Conservation (phyloP, 352 stramenopile genomes). For the Globisporangium megalacanthum region DNA sequence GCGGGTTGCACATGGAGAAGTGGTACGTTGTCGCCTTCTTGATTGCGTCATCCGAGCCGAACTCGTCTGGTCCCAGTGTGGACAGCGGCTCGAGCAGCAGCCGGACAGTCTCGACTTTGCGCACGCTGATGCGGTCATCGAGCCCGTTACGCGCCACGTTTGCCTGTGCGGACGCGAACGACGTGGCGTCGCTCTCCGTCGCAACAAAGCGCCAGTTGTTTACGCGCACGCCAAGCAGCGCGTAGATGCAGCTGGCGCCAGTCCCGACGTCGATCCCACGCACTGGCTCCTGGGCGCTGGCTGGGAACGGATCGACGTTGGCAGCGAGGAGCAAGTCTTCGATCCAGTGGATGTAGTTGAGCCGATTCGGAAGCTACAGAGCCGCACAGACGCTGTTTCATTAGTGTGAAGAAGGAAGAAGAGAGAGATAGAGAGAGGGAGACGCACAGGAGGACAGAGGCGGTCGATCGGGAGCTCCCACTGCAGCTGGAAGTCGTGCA, state of each 20-base stretch:
- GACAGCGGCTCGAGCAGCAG: slow-evolving; percentile 46
- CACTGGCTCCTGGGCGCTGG: slow-evolving; percentile 13
- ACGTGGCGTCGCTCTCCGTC: slow-evolving; percentile 91
- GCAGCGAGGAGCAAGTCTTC: slow-evolving; percentile 81
- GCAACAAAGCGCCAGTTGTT: slow-evolving; percentile 91
- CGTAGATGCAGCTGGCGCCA: slow-evolving; percentile 94
- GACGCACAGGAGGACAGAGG: slow-evolving; percentile 91
- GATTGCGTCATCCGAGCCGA: not conserved
- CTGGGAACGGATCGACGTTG: slow-evolving; percentile 22
- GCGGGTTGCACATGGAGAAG: slow-evolving; percentile 97
- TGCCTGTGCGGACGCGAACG: slow-evolving; percentile 65
- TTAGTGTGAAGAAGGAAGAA: not conserved
- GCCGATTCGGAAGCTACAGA: slow-evolving; percentile 68
- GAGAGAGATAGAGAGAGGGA: not conserved
- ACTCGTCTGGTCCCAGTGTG: not conserved
- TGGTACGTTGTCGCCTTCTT: slow-evolving; percentile 48
- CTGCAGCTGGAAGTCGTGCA: slow-evolving; percentile 87
- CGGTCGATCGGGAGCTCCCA: slow-evolving; percentile 90
- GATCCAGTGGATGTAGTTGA: slow-evolving; percentile 97
- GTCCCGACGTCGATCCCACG: slow-evolving; percentile 94
- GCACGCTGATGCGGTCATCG: slow-evolving; percentile 45
- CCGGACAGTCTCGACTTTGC: slow-evolving; percentile 30
- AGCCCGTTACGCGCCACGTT: slow-evolving; percentile 91
- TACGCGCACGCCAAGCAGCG: slow-evolving; percentile 84
- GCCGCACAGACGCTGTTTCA: not conserved